phyloP scores from a whole-genome alignment of 805 yeast species.

The Metschnikowia rubicola region DNA sequence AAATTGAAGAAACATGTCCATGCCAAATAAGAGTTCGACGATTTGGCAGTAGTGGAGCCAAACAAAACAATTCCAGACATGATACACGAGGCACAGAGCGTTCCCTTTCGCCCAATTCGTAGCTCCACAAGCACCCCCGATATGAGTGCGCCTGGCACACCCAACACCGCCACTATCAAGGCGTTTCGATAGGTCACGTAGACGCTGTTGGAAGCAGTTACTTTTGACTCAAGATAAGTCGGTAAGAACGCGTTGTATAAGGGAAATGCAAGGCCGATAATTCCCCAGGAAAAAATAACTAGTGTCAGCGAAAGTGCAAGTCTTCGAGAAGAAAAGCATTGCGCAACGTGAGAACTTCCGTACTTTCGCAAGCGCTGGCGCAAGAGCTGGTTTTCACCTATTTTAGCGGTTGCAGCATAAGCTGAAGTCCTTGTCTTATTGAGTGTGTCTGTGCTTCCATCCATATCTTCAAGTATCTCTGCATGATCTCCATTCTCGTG shows the following conservation, averaged over 20 bases:
- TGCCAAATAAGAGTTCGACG: constrained; percentile 41
- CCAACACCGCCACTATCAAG: constrained; percentile 16
- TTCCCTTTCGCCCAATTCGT: constrained; percentile 16
- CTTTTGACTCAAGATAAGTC: constrained; percentile 45
- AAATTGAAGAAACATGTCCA: constrained; percentile 48
- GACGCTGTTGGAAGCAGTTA: constrained; percentile 26
- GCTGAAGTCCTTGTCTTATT: neutral
- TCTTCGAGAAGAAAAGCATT: constrained; percentile 44
- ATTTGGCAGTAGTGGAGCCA: constrained; percentile 60
- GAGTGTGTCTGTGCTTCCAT: neutral
- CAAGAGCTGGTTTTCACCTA: constrained; percentile 3
- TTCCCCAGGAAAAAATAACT: constrained; percentile 48
- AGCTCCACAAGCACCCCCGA: constrained; percentile 16
- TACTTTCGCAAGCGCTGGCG: constrained; percentile 18
- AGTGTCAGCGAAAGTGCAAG: constrained; percentile 44
- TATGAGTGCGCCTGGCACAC: constrained; percentile 14
- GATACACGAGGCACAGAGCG: constrained; percentile 43
- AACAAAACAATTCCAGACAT: constrained; percentile 56
- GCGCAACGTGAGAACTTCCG: constrained; percentile 36
- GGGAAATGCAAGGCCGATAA: constrained; percentile 30
- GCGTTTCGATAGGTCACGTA: constrained; percentile 24
- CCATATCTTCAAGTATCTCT: neutral
- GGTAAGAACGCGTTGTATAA: constrained; percentile 19
- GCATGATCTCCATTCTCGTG: constrained; percentile 6
- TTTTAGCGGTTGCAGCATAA: neutral